A percentile compares a stretch with the other conserved stretches of the same genome.
Conservation (phyloP, 768 basidiomycete genomes). For the Boletus tomentosulus region DNA sequence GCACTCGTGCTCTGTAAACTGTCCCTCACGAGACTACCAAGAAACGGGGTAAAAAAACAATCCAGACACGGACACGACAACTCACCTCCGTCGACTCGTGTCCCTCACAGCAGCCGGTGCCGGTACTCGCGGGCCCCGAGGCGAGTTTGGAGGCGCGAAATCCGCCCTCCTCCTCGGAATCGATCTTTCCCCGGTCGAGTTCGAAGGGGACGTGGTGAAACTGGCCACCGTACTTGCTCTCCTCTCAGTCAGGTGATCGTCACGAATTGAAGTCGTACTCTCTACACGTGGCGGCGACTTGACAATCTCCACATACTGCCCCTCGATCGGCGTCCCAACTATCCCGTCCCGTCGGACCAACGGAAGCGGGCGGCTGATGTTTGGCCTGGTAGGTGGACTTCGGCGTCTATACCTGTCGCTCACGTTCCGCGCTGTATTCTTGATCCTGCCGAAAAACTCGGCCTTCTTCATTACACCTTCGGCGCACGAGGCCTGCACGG, state of each 20-base stretch:
- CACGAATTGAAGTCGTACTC: slow-evolving; percentile 40
- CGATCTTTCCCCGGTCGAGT: slow-evolving; percentile 60
- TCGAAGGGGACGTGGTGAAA: slow-evolving; percentile 53
- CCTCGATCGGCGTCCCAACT: slow-evolving; percentile 26
- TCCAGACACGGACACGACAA: not conserved
- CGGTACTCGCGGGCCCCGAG: slow-evolving; percentile 32
- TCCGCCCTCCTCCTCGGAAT: slow-evolving; percentile 66
- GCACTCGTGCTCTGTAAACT: slow-evolving; percentile 45
- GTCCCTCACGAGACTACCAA: slow-evolving; percentile 43
- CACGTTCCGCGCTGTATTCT: slow-evolving; percentile 61
- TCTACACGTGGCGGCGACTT: slow-evolving; percentile 14
- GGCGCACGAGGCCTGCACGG: slow-evolving; percentile 30
- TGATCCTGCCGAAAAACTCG: slow-evolving; percentile 63
- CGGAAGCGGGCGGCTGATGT: slow-evolving; percentile 59
- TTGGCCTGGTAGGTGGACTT: slow-evolving; percentile 39
- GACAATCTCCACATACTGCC: slow-evolving; percentile 33
- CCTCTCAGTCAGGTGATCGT: slow-evolving; percentile 27
- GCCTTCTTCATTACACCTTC: slow-evolving; percentile 65
- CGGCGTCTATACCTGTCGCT: slow-evolving; percentile 53
- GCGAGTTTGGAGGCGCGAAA: slow-evolving; percentile 59
- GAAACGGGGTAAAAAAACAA: slow-evolving; percentile 14
- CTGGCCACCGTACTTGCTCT: slow-evolving; percentile 43
- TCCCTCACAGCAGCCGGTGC: slow-evolving; percentile 18
- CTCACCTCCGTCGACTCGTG: slow-evolving; percentile 25
- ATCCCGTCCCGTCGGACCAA: slow-evolving; percentile 21